Percentiles rank a stretch among this genome's conserved stretches.
phyloP scores from a whole-genome alignment of 2,329 filamentous ascomycete genomes.

The Sclerotinia subarctica region DNA sequence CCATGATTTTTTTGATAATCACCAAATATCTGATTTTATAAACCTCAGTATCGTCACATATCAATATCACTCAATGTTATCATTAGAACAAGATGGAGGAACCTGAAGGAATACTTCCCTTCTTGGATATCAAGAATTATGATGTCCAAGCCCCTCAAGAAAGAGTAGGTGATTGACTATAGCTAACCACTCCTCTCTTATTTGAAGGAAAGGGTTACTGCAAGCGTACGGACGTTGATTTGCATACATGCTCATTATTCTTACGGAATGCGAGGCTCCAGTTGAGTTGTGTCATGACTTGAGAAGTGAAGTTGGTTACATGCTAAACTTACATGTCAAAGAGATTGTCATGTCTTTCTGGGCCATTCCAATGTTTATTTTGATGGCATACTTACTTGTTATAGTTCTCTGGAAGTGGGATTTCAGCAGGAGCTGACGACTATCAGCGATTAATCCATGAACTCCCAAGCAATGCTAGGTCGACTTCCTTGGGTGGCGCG shows the following conservation, averaged over 20 bases:
- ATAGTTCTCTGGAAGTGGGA: neutral
- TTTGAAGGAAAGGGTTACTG: neutral
- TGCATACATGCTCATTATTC: neutral
- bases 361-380: neutral
- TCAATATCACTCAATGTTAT: neutral
- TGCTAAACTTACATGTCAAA: neutral
- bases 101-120: no score
- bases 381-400: neutral
- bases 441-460: neutral
- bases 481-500: neutral
- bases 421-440: neutral
- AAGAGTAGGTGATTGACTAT: conserved; percentile 7
- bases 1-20: neutral
- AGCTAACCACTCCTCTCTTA: neutral
- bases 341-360: neutral
- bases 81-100: neutral
- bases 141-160: neutral
- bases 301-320: neutral
- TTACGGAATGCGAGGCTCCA: neutral
- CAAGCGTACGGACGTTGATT: neutral
- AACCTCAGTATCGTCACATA: neutral
- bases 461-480: conserved; percentile 7
- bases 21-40: neutral
- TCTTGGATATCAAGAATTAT: neutral
- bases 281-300: neutral